These are phyloP conservation scores for Halophytophthora polymorphica DNA, from an alignment of 352 stramenopile genomes.

Conservation along the genomic window DNA sequence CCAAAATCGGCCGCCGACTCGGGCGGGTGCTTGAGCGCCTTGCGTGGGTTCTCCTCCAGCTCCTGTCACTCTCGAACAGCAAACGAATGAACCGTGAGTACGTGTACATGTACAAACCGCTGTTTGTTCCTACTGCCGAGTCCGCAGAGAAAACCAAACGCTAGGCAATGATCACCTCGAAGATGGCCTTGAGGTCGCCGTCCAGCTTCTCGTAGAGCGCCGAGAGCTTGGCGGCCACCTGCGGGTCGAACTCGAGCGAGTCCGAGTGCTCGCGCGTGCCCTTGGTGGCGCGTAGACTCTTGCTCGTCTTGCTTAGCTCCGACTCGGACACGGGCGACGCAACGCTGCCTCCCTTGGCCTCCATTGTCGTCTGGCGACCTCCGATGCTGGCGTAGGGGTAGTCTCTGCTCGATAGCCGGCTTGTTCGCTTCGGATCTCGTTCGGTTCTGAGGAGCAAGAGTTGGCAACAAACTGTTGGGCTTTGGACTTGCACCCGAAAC, in stretches of 20 bases:
- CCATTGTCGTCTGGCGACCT: no score
- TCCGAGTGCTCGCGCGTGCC: conserved; percentile 55
- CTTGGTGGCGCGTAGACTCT: conserved; percentile 62
- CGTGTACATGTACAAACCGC: no score
- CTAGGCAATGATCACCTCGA: conserved; percentile 31
- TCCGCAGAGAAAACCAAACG: no score
- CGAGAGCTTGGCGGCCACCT: conserved; percentile 49
- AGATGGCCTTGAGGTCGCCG: conserved; percentile 65
- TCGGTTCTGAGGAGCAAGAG: not conserved
- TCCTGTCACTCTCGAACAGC: conserved; percentile 25
- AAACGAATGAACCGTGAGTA: not conserved
- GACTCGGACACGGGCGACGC: conserved; percentile 42
- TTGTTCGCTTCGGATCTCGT: not conserved
- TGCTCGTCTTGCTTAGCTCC: conserved; percentile 60
- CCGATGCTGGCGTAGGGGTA: no score
- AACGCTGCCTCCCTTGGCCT: conserved; percentile 39
- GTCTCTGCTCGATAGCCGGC: no score
- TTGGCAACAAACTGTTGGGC: no score
- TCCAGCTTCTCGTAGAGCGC: conserved; percentile 60
- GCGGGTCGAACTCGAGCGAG: conserved; percentile 65
- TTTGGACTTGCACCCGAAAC: no score
- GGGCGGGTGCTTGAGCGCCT: conserved; percentile 74
- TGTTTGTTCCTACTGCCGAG: no score
- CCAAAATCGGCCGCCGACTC: conserved; percentile 61
- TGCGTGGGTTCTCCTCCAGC: conserved; percentile 72